These are phyloP conservation scores for Ganoderma sinense DNA, from an alignment of 1,284 basidiomycete genomes.

Conservation along the genomic window DNA sequence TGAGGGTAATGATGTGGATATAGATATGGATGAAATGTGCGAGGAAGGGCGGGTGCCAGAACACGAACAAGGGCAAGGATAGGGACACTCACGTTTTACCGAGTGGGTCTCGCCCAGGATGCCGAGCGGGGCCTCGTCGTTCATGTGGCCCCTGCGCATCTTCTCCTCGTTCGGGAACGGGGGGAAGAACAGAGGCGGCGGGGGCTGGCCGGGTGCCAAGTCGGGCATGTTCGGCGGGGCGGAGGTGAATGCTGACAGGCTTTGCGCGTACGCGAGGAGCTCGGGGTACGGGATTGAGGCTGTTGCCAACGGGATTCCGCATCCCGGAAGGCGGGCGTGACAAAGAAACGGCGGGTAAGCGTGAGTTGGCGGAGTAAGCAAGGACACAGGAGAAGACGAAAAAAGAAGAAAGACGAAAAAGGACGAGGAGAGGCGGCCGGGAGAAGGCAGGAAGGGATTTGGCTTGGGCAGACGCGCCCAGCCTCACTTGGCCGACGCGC, in stretches of 20 bases:
- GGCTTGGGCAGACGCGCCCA: background rate
- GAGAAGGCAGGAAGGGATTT: background rate
- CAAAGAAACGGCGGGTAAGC: conserved; percentile 4
- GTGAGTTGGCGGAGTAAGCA: conserved; percentile 1
- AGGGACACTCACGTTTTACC: conserved; percentile 64
- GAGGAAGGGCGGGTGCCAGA: background rate
- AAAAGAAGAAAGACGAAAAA: background rate
- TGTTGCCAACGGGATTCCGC: conserved; percentile 38
- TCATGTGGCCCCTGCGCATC: conserved; percentile 81
- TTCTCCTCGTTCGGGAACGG: conserved; percentile 89
- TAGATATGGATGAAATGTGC: background rate
- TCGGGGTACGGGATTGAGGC: conserved; percentile 82
- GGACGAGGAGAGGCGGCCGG: background rate
- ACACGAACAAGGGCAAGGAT: background rate
- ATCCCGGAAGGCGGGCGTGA: background rate
- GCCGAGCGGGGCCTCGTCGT: conserved; percentile 79
- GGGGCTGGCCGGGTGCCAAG: conserved; percentile 69
- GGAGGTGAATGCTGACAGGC: conserved; percentile 82
- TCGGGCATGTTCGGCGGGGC: conserved; percentile 87
- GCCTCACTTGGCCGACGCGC: background rate
- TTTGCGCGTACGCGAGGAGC: conserved; percentile 81
- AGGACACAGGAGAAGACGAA: background rate
- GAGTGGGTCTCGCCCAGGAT: conserved; percentile 80
- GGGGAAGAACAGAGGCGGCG: conserved; percentile 81
- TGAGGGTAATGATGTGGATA: background rate